Evolutionary conservation across 2,329 filamentous ascomycete species (phyloP).

Genomic region (Paecilomyces niveus): DNA sequence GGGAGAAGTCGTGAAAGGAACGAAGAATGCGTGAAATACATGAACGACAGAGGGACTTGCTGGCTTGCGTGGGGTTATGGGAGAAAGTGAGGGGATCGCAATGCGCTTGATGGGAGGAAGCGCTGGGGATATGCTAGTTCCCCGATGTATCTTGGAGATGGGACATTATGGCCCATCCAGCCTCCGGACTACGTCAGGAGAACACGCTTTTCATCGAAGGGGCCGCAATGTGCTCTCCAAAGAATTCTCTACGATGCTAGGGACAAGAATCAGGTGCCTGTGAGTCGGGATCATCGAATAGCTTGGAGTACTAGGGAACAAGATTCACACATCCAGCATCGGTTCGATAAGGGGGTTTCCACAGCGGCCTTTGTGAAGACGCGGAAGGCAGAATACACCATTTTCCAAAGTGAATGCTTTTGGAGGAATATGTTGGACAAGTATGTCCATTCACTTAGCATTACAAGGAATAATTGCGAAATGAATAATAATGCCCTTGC

Average conservation of each 20-base stretch:
- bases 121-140: background rate
- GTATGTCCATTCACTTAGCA: background rate
- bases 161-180: background rate
- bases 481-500: background rate
- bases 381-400: background rate
- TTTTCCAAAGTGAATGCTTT: background rate
- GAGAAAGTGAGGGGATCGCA: background rate
- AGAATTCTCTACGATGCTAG: background rate
- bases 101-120: background rate
- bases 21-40: constrained; percentile 60
- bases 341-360: background rate
- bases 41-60: background rate
- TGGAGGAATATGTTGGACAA: background rate
- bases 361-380: background rate
- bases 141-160: background rate
- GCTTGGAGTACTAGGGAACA: background rate
- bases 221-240: background rate
- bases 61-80: background rate
- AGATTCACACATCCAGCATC: background rate
- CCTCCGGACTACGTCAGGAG: background rate
- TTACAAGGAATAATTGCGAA: background rate
- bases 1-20: constrained; percentile 73
- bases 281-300: background rate
- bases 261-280: background rate
- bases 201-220: background rate